phyloP scores from a whole-genome alignment of 2,329 filamentous ascomycete species.

The Chalara sp. region DNA sequence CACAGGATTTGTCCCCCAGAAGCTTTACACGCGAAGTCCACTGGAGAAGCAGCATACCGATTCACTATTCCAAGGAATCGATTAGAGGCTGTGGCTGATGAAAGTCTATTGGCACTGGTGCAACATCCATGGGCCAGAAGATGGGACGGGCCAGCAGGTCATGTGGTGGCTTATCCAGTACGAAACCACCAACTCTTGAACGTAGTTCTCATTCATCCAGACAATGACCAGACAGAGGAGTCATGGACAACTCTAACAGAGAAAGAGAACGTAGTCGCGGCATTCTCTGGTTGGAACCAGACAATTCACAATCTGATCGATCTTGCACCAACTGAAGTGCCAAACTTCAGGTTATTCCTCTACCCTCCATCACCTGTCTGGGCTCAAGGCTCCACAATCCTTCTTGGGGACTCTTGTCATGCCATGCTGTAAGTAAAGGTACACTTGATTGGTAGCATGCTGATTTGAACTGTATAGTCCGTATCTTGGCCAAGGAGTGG shows the following conservation, averaged over 20 bases:
- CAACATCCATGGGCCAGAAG: slow-evolving; percentile 44
- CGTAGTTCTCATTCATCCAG: slow-evolving; percentile 14
- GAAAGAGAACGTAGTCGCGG: neutral
- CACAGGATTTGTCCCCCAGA: slow-evolving; percentile 29
- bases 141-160: slow-evolving; percentile 21
- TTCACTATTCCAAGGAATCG: slow-evolving; percentile 42
- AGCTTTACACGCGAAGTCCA: slow-evolving; percentile 35
- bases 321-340: slow-evolving; percentile 3
- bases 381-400: neutral
- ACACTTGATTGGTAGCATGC: neutral
- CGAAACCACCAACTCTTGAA: slow-evolving; percentile 14
- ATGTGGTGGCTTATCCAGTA: slow-evolving; percentile 23
- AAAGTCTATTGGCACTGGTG: slow-evolving; percentile 48
- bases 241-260: slow-evolving; percentile 2
- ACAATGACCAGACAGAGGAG: slow-evolving; percentile 25
- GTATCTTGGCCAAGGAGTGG: slow-evolving; percentile 56
- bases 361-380: slow-evolving; percentile 2
- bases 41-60: slow-evolving; percentile 46
- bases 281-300: slow-evolving; percentile 3
- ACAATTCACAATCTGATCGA: slow-evolving; percentile 2
- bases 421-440: slow-evolving; percentile 40
- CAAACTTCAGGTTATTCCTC: slow-evolving; percentile 1
- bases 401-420: slow-evolving; percentile 53
- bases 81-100: slow-evolving; percentile 29
- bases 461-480: slow-evolving; percentile 27